Base-by-base conservation (phyloP, 1,139 yeast genomes). In the Hanseniaspora uvarum region DNA sequence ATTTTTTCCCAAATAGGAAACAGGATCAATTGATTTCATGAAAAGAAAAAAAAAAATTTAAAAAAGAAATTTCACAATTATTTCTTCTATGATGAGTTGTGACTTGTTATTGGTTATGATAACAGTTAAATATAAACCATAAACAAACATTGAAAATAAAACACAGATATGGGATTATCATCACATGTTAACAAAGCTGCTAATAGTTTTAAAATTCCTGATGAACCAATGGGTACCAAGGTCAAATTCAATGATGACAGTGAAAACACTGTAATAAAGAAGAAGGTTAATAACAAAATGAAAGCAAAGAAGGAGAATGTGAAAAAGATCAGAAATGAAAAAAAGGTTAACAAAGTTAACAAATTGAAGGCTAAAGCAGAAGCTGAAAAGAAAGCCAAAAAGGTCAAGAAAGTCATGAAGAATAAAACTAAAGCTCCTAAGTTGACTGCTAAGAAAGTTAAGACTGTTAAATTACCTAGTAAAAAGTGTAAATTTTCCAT, bases 401-500 rank as follows among this genome's bases (percentile, higher is more conserved):
- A 43, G 12, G 37, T 19, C 18, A 44, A 41, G 28, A 39, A 10
- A 18, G 30, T 34, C 12, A 49, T 39, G 30, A 34, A 38, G 26
- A 4, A 14, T 3, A 46, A 12, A 53, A 56, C 26, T 12, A 52
- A 44, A 11, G 19, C 39, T 14, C 49, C 48, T n/a, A 49, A 48
- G 19, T 7, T 46, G n/a, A 14, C 21, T 10, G 5, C 40, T 14
- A 60, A 61, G 46, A 54, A 55, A 23, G 61, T 59, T 52, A 65
- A 62, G 53, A 55, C 55, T 5, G 51, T 63, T 36, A 63, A 64
- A 49, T 54, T 63, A 12, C 45, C 54, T 2, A 56, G 63, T 23
- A 65, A 63, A 55, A 58, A 55, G 5, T 55, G 65, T 38, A 67
- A 68, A 57, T 72, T 72, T 57, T 72, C 85, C 1, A 60, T 82